Percentiles rank a stretch among this genome's conserved stretches.
These are phyloP conservation scores for Phlyctochytrium arcticum DNA, from an alignment of 192 early-diverging fungal genomes.

Conservation along the genomic window DNA sequence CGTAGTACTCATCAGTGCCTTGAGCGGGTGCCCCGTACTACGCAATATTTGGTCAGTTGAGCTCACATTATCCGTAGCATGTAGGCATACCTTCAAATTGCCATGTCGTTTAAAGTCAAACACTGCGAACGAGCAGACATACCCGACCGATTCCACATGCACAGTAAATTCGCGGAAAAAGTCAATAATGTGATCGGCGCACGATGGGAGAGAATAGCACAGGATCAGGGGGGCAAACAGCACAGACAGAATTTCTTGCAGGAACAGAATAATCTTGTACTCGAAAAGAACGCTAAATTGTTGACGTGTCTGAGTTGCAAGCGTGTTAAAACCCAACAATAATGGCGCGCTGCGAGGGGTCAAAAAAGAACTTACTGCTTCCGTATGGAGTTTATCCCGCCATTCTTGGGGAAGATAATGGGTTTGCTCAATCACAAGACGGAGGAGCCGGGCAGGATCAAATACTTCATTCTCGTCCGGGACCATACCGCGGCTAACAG, in stretches of 20 bases:
- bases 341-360: not conserved
- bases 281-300: constrained; percentile 78
- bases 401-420: constrained; percentile 89
- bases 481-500: constrained; percentile 73
- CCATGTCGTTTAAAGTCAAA: constrained; percentile 93
- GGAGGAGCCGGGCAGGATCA: constrained; percentile 76
- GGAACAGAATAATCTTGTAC: constrained; percentile 71
- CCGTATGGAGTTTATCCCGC: constrained; percentile 76
- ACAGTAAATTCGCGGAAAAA: constrained; percentile 96
- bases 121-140: constrained; percentile 95
- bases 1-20: constrained; percentile 46
- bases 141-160: constrained; percentile 83
- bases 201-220: constrained; percentile 67
- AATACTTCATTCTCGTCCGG: constrained; percentile 75
- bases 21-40: constrained; percentile 70
- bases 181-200: constrained; percentile 77
- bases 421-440: constrained; percentile 75
- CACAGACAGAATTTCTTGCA: constrained; percentile 77
- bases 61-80: not conserved
- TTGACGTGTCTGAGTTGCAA: constrained; percentile 60
- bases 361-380: constrained; percentile 49
- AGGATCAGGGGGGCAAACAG: constrained; percentile 81
- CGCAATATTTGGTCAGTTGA: not conserved
- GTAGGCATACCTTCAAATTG: constrained; percentile 58
- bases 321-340: not conserved